Evolutionary conservation across 208 protist species (phyloP).

Genomic region (Trypanosoma brucei): DNA sequence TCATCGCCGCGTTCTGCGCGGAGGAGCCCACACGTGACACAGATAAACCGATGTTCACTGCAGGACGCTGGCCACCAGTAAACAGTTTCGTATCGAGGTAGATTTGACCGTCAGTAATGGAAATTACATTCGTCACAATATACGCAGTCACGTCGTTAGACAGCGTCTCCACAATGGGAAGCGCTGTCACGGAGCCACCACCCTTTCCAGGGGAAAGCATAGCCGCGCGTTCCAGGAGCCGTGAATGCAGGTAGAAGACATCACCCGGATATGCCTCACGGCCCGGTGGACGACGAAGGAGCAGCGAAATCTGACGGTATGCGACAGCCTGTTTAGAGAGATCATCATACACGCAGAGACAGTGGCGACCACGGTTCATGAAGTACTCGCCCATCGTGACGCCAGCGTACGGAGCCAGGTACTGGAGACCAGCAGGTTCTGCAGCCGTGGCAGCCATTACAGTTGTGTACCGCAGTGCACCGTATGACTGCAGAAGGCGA

Average conservation of each 20-base stretch:
- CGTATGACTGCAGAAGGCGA: constrained; percentile 72
- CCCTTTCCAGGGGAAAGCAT: constrained; percentile 83
- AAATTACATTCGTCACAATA: constrained; percentile 94
- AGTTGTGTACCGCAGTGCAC: constrained; percentile 86
- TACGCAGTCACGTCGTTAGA: constrained; percentile 93
- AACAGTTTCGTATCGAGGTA: constrained; percentile 93
- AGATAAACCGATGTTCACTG: constrained; percentile 93
- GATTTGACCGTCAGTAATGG: constrained; percentile 94
- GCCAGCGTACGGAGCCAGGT: constrained; percentile 89
- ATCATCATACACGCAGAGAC: constrained; percentile 92
- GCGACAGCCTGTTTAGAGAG: constrained; percentile 94
- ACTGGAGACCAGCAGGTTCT: constrained; percentile 89
- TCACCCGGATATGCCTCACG: constrained; percentile 93
- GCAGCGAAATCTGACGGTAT: constrained; percentile 93
- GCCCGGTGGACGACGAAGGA: constrained; percentile 88
- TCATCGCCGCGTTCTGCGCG: constrained; percentile 92
- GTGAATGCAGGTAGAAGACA: constrained; percentile 94
- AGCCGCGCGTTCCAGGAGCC: constrained; percentile 89
- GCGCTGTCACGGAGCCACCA: constrained; percentile 87
- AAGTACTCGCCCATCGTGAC: constrained; percentile 92
- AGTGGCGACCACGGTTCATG: constrained; percentile 89
- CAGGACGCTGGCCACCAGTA: constrained; percentile 89
- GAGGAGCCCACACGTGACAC: constrained; percentile 93
- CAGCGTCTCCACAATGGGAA: constrained; percentile 92
- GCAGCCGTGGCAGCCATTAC: constrained; percentile 91